Evolutionary conservation across 202 grass and related monocot genomes (phyloP).

Genomic region (Zoysia matrella): DNA sequence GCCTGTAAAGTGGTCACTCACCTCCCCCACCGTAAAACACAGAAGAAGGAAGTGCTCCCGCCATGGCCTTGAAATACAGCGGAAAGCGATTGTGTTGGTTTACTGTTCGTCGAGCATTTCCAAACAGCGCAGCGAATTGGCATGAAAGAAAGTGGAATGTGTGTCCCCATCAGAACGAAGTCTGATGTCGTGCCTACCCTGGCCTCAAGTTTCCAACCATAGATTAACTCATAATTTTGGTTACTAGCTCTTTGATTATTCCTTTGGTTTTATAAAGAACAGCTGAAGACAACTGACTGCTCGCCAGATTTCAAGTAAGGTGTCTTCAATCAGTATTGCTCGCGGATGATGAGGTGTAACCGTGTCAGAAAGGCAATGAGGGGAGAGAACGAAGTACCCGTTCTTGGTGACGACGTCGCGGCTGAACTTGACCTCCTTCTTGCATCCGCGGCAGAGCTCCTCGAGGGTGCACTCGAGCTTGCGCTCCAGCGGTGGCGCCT

Average conservation of each 20-base stretch:
- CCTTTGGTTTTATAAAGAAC: neutral
- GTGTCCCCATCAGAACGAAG: neutral
- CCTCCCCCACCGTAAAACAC: too few species aligned
- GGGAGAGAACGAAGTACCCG: constrained; percentile 42
- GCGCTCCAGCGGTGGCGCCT: constrained; percentile 81
- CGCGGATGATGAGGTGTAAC: constrained; percentile 22
- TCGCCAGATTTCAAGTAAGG: constrained; percentile 32
- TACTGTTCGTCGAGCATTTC: constrained; percentile 44
- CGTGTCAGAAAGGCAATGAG: neutral
- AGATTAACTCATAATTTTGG: constrained; percentile 15
- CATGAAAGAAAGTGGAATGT: too few species aligned
- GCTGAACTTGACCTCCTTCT: constrained; percentile 82
- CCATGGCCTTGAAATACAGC: constrained; percentile 34
- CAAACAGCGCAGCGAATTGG: neutral
- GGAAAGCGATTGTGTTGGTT: constrained; percentile 33
- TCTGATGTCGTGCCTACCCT: neutral
- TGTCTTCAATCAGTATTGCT: constrained; percentile 25
- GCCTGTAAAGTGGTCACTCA: constrained; percentile 39
- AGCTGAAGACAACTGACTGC: constrained; percentile 16
- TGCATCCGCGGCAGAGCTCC: constrained; percentile 86
- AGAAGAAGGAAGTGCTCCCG: constrained; percentile 30
- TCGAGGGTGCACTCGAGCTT: constrained; percentile 91
- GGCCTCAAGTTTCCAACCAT: neutral
- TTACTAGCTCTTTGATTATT: constrained; percentile 8
- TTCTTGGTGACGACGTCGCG: constrained; percentile 80